Evolutionary conservation across 2,329 filamentous ascomycete species (phyloP).

Genomic region (Trichocomaceae sp.): DNA sequence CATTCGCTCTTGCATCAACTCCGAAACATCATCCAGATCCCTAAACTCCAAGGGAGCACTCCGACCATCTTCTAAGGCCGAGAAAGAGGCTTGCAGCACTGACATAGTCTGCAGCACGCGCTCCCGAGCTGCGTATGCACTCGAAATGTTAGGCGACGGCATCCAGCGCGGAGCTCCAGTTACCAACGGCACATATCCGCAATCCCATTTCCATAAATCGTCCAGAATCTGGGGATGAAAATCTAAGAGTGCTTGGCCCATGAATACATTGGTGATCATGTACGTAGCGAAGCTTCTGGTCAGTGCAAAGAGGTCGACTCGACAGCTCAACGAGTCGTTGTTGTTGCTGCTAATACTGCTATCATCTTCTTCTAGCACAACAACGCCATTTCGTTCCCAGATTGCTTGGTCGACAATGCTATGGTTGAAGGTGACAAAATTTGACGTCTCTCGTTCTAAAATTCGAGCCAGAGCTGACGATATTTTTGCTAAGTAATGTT

Average conservation of each 20-base stretch:
- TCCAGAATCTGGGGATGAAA: conserved; percentile 48
- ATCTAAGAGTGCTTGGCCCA: conserved; percentile 47
- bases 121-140: conserved; percentile 43
- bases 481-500: conserved; percentile 41
- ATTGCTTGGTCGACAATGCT: conserved; percentile 55
- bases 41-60: conserved; percentile 40
- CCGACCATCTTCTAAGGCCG: conserved; percentile 36
- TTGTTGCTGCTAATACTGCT: conserved; percentile 18
- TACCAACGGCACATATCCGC: conserved; percentile 48
- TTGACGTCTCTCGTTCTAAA: conserved; percentile 44
- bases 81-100: conserved; percentile 39
- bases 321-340: conserved; percentile 37
- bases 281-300: conserved; percentile 53
- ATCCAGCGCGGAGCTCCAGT: conserved; percentile 51
- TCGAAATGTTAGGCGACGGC: conserved; percentile 46
- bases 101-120: conserved; percentile 37
- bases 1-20: conserved; percentile 39
- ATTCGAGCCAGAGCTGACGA: conserved; percentile 32
- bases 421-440: conserved; percentile 53
- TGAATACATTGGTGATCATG: conserved; percentile 41
- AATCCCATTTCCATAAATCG: conserved; percentile 52
- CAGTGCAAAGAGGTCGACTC: conserved; percentile 48
- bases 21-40: conserved; percentile 45
- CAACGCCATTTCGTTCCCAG: conserved; percentile 53
- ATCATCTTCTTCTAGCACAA: conserved; percentile 39